Evolutionary conservation across 805 yeast species (phyloP).

Genomic region (Scheffersomyces lignosus): DNA sequence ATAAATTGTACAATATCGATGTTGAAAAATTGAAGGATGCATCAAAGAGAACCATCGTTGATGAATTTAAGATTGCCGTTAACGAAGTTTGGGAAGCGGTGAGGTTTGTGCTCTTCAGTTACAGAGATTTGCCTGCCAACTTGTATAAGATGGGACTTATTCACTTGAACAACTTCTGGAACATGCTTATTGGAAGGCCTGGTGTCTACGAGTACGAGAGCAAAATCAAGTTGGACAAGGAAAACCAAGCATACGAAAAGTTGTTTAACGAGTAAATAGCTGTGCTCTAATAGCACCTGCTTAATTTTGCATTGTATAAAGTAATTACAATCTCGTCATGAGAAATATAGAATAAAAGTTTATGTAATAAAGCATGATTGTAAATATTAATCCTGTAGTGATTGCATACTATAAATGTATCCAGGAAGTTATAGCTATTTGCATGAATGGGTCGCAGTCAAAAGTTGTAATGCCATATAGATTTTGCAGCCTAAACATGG

Average conservation of each 20-base stretch:
- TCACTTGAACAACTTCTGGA: slow-evolving; percentile 64
- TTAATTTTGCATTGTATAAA: no score
- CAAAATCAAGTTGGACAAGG: not conserved
- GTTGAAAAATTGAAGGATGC: not conserved
- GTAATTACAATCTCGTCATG: no score
- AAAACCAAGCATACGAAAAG: not conserved
- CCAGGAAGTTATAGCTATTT: no score
- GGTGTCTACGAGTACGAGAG: slow-evolving; percentile 3
- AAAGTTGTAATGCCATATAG: no score
- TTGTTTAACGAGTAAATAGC: not conserved
- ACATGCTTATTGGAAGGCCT: slow-evolving; percentile 65
- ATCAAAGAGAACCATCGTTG: slow-evolving; percentile 18
- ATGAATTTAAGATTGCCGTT: slow-evolving; percentile 53
- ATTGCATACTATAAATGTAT: no score
- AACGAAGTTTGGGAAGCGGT: slow-evolving; percentile 58
- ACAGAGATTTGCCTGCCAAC: slow-evolving; percentile 66
- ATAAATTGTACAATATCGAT: slow-evolving; percentile 1
- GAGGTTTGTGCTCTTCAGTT: slow-evolving; percentile 63
- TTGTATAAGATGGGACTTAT: slow-evolving; percentile 51
- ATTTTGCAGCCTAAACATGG: no score
- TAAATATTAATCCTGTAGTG: no score
- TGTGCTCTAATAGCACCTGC: no score
- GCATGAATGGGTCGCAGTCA: no score
- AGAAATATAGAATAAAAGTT: no score
- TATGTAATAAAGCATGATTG: no score